Evolutionary conservation across 2,329 filamentous ascomycete genomes (phyloP), one percentile per base, ranked within the genome.

Genomic region (Neofusicoccum cordaticola): DNA sequence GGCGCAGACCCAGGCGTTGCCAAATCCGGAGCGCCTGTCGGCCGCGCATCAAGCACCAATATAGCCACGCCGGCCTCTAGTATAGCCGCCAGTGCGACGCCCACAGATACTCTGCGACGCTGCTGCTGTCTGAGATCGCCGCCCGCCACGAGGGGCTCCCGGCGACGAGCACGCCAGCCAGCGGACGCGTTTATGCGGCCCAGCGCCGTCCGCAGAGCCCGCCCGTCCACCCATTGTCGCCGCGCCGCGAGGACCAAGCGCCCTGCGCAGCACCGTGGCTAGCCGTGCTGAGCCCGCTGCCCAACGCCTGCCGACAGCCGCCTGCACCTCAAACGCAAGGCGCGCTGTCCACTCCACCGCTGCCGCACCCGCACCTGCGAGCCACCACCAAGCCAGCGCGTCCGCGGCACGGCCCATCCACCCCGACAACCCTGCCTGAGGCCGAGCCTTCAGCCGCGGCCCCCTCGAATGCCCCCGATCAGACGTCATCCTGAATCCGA

Each of bases 11-110:
- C 22, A 37, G 41, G 42, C 56, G 41, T 60, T 60, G 42, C 56
- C 56, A 35, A 60, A 60, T 60, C 27, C 41, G 56, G 56, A 60
- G 56, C 56, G 56, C 42, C 56, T 34, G 50, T 44, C 56, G 56
- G 56, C 17, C 56, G 56, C 56, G 56, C 56, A 60, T 60, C 56
- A 47, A 47, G 56, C 41, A 60, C 56, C 56, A 60, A 41, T 60
- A 60, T 60, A 60, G 56, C 27, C 42, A 60, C 56, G 42, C 39
- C 51, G 37, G 51, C 37, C 51, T 42, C 35, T 45, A 60, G 56
- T 60, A 60, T 60, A 60, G 41, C 41, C 56, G 56, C 56, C 56
- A 60, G 56, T 60, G 56, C 56, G 56, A 60, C 56, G 41, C 56
- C 56, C 56, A 35, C 56, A 22, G 47, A 60, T 60, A 19, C 56